These are phyloP conservation scores for Aspergillus sclerotioniger DNA, from an alignment of 495 filamentous ascomycete species.

Conservation along the genomic window DNA sequence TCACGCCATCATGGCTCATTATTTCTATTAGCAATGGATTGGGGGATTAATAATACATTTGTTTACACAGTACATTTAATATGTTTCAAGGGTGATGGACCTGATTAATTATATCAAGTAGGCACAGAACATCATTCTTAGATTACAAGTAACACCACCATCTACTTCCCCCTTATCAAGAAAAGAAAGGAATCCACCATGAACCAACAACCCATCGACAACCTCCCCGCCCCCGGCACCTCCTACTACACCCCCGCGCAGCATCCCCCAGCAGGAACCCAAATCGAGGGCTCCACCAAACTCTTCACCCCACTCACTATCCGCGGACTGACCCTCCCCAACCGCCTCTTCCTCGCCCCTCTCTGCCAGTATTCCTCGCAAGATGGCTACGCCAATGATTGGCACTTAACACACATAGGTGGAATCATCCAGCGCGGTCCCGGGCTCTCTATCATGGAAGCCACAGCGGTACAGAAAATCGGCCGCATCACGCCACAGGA, in stretches of 20 bases:
- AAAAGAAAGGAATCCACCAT: no score
- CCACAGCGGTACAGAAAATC: slow-evolving; percentile 58
- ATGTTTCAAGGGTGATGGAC: no score
- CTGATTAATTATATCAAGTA: no score
- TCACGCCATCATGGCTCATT: no score
- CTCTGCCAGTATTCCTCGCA: slow-evolving; percentile 58
- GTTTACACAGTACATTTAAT: no score
- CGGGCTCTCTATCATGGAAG: slow-evolving; percentile 59
- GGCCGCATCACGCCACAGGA: slow-evolving; percentile 66
- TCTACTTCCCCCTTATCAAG: no score
- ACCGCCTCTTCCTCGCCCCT: slow-evolving; percentile 53
- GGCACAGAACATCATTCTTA: no score
- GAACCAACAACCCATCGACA: no score
- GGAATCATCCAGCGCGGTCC: slow-evolving; percentile 12
- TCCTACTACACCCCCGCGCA: slow-evolving; percentile 62
- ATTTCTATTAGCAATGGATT: no score
- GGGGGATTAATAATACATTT: no score
- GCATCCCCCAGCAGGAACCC: slow-evolving; percentile 55
- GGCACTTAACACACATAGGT: slow-evolving; percentile 7
- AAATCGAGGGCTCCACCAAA: slow-evolving; percentile 46
- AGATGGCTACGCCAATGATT: slow-evolving; percentile 35
- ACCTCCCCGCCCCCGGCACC: slow-evolving; percentile 36
- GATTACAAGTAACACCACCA: no score
- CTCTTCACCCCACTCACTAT: slow-evolving; percentile 60
- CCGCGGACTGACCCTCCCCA: slow-evolving; percentile 58